Percentiles rank a stretch among this genome's conserved stretches.
Evolutionary conservation across 805 yeast genomes (phyloP).

Genomic region (Lipomyces spencermartinsiae): DNA sequence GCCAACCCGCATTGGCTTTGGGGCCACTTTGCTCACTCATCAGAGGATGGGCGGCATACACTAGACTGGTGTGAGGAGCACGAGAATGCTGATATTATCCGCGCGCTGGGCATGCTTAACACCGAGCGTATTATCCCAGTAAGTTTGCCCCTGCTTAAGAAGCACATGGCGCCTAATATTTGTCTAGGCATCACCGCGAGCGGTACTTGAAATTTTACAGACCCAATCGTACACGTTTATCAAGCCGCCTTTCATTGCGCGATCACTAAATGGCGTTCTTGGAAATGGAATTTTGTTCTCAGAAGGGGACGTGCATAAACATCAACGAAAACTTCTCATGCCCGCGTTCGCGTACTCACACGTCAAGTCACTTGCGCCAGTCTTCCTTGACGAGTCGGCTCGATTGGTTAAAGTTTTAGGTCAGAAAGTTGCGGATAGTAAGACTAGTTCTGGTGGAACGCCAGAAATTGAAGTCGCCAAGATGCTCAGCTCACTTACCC

Average conservation of each 20-base stretch:
- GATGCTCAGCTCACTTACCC: constrained; percentile 21
- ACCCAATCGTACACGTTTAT: constrained; percentile 28
- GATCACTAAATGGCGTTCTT: constrained; percentile 18
- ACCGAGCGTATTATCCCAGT: constrained; percentile 24
- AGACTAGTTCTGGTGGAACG: background rate
- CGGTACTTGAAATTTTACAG: constrained; percentile 27
- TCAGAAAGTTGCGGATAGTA: background rate
- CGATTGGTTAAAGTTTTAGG: constrained; percentile 13
- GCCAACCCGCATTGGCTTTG: constrained; percentile 17
- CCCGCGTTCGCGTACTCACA: constrained; percentile 31
- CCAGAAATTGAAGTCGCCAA: constrained; percentile 14
- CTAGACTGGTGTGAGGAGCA: constrained; percentile 21
- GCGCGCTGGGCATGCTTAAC: constrained; percentile 17
- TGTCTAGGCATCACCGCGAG: constrained; percentile 12
- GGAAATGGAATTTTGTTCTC: constrained; percentile 34
- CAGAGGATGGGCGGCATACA: constrained; percentile 8
- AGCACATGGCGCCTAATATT: background rate
- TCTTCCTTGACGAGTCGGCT: constrained; percentile 23
- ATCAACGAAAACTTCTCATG: constrained; percentile 31
- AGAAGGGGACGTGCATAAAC: constrained; percentile 35
- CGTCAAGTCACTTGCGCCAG: constrained; percentile 26
- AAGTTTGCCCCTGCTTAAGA: background rate
- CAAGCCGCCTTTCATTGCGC: constrained; percentile 27
- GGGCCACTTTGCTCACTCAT: constrained; percentile 20
- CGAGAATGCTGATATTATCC: constrained; percentile 18